These are phyloP conservation scores for Neoascochyta sp. DNA, from an alignment of 2,329 filamentous ascomycete genomes.

Conservation along the genomic window DNA sequence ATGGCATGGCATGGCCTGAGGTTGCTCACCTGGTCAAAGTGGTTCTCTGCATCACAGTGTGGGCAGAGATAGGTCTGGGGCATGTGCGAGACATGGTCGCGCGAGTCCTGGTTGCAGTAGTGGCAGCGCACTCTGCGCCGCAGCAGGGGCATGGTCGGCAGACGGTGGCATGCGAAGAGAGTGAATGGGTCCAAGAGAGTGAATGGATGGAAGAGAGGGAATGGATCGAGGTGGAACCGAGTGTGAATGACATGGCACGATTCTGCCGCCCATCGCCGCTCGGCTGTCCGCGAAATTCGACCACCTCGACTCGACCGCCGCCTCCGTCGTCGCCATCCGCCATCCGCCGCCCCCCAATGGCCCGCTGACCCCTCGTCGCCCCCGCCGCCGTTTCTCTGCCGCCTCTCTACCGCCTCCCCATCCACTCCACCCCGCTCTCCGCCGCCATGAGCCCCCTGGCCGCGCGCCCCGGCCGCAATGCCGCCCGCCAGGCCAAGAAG, in stretches of 20 bases:
- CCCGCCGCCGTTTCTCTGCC: not conserved
- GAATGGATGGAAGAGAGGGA: no score
- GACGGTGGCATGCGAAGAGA: no score
- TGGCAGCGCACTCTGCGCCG: slow-evolving; percentile 36
- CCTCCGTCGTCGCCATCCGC: not conserved
- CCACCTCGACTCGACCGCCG: no score
- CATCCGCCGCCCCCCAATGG: slow-evolving; percentile 13
- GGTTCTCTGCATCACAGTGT: slow-evolving; percentile 81
- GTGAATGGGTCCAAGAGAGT: no score
- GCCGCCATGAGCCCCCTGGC: slow-evolving; percentile 37
- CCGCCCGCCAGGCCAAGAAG: slow-evolving; percentile 28
- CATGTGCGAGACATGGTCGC: slow-evolving; percentile 18
- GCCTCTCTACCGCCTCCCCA: slow-evolving; percentile 3
- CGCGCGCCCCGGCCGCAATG: slow-evolving; percentile 20
- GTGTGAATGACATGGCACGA: no score
- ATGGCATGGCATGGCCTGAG: no score
- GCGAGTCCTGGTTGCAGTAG: slow-evolving; percentile 30
- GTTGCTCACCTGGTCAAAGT: slow-evolving; percentile 72
- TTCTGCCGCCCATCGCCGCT: slow-evolving; percentile 18
- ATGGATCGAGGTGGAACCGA: no score
- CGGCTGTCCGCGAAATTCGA: slow-evolving; percentile 13
- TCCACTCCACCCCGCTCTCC: slow-evolving; percentile 50
- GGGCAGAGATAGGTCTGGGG: slow-evolving; percentile 37
- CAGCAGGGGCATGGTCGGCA: slow-evolving; percentile 33
- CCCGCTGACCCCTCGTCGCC: slow-evolving; percentile 24